Percentiles rank a stretch among this genome's conserved stretches.
Conservation (phyloP, 1,139 yeast genomes). For the Nakaseomyces uthaithaninus region DNA sequence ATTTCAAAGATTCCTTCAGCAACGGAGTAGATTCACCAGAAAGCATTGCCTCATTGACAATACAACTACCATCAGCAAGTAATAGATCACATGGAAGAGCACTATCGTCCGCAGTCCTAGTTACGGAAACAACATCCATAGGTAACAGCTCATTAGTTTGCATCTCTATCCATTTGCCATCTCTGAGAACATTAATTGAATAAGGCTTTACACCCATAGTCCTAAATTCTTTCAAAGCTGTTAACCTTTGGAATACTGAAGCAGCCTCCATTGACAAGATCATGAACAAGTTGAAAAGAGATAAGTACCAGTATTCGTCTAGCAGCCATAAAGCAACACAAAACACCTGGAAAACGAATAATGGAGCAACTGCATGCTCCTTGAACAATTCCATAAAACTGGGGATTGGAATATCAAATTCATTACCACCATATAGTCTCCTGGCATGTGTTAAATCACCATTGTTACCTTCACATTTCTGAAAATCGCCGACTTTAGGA, state of each 20-base stretch:
- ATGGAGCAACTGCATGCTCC: slow-evolving; percentile 98
- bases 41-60: slow-evolving; percentile 95
- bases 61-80: slow-evolving; percentile 78
- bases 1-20: slow-evolving; percentile 79
- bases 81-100: slow-evolving; percentile 96
- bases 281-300: slow-evolving; percentile 86
- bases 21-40: slow-evolving; percentile 98
- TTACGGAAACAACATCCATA: slow-evolving; percentile 82
- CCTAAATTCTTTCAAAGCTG: slow-evolving; percentile 90
- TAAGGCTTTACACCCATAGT: slow-evolving; percentile 97
- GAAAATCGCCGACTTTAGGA: slow-evolving; percentile 54
- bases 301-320: slow-evolving; percentile 96
- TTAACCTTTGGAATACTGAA: slow-evolving; percentile 89
- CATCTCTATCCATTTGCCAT: slow-evolving; percentile 58
- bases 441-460: slow-evolving; percentile 49
- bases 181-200: slow-evolving; percentile 63
- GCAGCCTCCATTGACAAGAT: slow-evolving; percentile 88
- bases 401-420: slow-evolving; percentile 92
- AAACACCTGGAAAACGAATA: slow-evolving; percentile 91
- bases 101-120: slow-evolving; percentile 82
- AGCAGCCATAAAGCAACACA: slow-evolving; percentile 94
- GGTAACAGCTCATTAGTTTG: slow-evolving; percentile 77
- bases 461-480: slow-evolving; percentile 52
- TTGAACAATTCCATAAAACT: slow-evolving; percentile 82
- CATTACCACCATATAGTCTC: slow-evolving; percentile 73